phyloP scores from a whole-genome alignment of 306 rosid genomes.

The Begonia loranthoides region DNA sequence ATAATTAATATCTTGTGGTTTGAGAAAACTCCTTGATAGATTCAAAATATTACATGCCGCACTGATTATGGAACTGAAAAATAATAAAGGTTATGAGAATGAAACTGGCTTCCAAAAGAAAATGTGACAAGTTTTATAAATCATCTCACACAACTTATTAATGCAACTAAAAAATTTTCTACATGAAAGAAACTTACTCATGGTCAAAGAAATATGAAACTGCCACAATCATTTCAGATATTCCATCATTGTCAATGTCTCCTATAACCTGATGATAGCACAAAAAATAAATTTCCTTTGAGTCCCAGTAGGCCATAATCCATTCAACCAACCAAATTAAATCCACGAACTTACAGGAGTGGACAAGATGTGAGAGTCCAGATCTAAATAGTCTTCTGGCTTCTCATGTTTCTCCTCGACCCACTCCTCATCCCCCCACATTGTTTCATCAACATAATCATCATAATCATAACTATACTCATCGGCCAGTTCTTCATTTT shows the following conservation, averaged over 20 bases:
- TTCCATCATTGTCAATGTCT: constrained; percentile 92
- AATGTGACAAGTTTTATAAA: neutral
- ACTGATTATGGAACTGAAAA: too few species aligned
- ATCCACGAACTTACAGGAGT: constrained; percentile 69
- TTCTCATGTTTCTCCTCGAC: constrained; percentile 55
- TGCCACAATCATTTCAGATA: constrained; percentile 86
- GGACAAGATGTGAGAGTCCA: constrained; percentile 79
- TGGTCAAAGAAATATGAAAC: constrained; percentile 90
- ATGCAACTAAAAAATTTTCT: neutral
- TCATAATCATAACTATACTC: constrained; percentile 89
- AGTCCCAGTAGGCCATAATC: neutral
- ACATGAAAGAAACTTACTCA: constrained; percentile 52
- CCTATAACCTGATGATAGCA: constrained; percentile 64
- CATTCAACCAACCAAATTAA: neutral
- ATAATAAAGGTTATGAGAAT: too few species aligned
- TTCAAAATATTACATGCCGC: too few species aligned
- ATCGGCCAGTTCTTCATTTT: constrained; percentile 68
- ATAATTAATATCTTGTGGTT: too few species aligned
- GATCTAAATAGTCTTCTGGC: constrained; percentile 64
- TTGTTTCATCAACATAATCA: constrained; percentile 71
- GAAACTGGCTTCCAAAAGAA: neutral
- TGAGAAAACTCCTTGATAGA: too few species aligned
- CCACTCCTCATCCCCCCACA: constrained; percentile 99
- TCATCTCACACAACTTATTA: neutral
- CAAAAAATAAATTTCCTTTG: constrained; percentile 7